phyloP scores from a whole-genome alignment of 2,329 filamentous ascomycete genomes.

The Fusarium sp. region DNA sequence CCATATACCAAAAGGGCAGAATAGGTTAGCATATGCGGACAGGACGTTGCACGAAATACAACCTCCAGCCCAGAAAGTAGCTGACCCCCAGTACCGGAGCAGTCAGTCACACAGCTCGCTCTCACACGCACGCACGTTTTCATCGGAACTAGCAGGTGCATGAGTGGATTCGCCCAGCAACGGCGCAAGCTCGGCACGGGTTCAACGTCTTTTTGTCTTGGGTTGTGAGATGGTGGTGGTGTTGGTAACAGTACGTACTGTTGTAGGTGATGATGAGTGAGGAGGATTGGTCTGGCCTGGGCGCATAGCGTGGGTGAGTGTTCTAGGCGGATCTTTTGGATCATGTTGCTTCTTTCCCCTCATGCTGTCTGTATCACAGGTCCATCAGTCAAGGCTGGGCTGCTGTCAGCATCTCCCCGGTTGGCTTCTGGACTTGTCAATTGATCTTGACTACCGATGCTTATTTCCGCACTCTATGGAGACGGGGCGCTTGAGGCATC shows the following conservation, averaged over 20 bases:
- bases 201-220: slow-evolving; percentile 37
- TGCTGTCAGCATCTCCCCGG: neutral
- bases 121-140: slow-evolving; percentile 24
- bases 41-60: slow-evolving; percentile 20
- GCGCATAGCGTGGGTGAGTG: slow-evolving; percentile 13
- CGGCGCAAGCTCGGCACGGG: slow-evolving; percentile 27
- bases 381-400: neutral
- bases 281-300: slow-evolving; percentile 3
- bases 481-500: neutral
- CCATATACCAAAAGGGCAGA: slow-evolving; percentile 25
- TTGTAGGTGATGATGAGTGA: neutral
- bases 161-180: slow-evolving; percentile 29
- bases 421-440: neutral
- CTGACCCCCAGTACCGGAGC: slow-evolving; percentile 12
- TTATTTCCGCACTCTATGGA: neutral
- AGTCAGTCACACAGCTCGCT: neutral
- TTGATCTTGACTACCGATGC: neutral
- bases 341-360: slow-evolving; percentile 3
- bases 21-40: slow-evolving; percentile 20
- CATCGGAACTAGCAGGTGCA: slow-evolving; percentile 17
- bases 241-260: slow-evolving; percentile 8
- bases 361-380: neutral
- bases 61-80: slow-evolving; percentile 11
- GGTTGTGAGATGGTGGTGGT: neutral
- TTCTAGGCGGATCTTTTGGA: slow-evolving; percentile 14